Evolutionary conservation across 1,139 yeast genomes (phyloP), one percentile per base, ranked within the genome.

Genomic region (Candida freyschussii): DNA sequence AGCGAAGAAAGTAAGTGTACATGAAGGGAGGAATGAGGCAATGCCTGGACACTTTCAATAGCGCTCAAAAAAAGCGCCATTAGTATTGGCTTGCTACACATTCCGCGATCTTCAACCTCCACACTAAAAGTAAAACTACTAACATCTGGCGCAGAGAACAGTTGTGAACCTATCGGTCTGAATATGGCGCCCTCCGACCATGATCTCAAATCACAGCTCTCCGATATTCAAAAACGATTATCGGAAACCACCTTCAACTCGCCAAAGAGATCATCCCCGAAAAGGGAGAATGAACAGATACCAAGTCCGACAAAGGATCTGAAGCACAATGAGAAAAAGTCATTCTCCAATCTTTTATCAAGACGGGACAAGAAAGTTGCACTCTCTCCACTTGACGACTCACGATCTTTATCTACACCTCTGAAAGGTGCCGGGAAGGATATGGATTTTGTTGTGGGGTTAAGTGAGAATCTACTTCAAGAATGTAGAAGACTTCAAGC

Each of bases 401-500:
- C 44, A 39, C 34, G 50, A 43, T 40, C 56, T 18, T 37, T 57
- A 35, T 29, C 50, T 26, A 16, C 45, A 27, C 39, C 42, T 3
- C 18, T 34, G 1, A 40, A 53, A 45, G 41, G 47, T 39, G 28
- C 43, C 15, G 55, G 57, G 17, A 74, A 77, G 47, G 91, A 85
- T 44, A 75, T 84, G 63, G 76, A 79, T 47, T 86, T 86, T 55
- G 85, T 84, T 5, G 82, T 87, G 34, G 93, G 86, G 2, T 62
- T 87, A 41, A 82, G 93, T 57, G 95, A 86, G 51, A 81, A 79
- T 34, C 63, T 87, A 40, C 66, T 87, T 18, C 65, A 72, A 17
- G 94, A 87, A 59, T 85, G 95, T 51, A 72, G 96, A 44, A 67
- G 81, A 41, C 66, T 86, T 36, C 83, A 78, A 34, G 78, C 80